Evolutionary conservation across 306 rosid species (phyloP).

Genomic region (Betula pendula): DNA sequence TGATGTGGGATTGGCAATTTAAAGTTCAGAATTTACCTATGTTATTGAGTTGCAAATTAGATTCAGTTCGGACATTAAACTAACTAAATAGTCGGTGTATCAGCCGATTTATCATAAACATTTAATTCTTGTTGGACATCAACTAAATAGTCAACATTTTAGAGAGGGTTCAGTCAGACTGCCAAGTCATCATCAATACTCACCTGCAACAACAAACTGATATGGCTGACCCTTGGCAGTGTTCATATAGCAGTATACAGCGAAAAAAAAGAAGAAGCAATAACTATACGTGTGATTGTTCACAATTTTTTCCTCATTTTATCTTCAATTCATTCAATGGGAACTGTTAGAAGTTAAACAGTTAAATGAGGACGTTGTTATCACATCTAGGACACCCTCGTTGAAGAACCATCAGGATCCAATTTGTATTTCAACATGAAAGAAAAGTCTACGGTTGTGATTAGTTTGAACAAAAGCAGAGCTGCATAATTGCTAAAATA

Average conservation of each 20-base stretch:
- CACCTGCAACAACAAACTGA: neutral
- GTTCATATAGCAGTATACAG: neutral
- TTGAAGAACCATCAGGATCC: neutral
- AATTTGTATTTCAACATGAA: neutral
- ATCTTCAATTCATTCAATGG: neutral
- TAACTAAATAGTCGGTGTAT: neutral
- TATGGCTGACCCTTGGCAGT: neutral
- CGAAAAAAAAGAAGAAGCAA: neutral
- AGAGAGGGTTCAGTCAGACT: no score
- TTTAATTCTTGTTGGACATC: neutral
- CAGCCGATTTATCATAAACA: neutral
- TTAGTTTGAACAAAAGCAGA: neutral
- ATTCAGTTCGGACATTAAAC: neutral
- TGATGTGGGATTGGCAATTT: slow-evolving; percentile 5
- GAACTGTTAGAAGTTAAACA: neutral
- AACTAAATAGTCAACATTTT: neutral
- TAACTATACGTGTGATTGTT: no score
- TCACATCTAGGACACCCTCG: neutral
- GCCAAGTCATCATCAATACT: no score
- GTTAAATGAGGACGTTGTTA: neutral
- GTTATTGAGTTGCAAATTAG: slow-evolving; percentile 1
- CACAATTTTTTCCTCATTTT: neutral
- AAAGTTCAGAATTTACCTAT: neutral
- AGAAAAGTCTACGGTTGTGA: neutral
- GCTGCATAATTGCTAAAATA: neutral